Percentiles rank a stretch among this genome's conserved stretches.
Evolutionary conservation across 2,329 filamentous ascomycete genomes (phyloP).

Genomic region (Fusarium sublunatum): DNA sequence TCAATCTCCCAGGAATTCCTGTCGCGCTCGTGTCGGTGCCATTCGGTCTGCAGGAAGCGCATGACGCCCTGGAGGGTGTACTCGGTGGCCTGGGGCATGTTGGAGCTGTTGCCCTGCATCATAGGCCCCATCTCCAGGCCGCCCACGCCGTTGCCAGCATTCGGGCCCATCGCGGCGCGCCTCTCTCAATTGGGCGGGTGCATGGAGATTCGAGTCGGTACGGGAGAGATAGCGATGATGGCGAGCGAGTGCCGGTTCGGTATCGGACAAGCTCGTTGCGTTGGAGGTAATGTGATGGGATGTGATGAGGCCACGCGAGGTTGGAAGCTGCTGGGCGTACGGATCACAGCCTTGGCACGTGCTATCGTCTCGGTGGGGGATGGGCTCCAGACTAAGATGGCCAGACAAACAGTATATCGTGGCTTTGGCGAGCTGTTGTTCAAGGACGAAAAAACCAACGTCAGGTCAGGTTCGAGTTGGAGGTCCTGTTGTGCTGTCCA

Average conservation of each 20-base stretch:
- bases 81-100: conserved; percentile 69
- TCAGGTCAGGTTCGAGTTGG: conserved; percentile 20
- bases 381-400: background rate
- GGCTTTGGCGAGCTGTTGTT: background rate
- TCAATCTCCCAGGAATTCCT: conserved; percentile 99
- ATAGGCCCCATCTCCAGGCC: conserved; percentile 59
- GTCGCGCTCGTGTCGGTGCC: conserved; percentile 97
- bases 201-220: conserved; percentile 51
- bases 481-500: conserved; percentile 37
- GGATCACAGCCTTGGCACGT: conserved; percentile 32
- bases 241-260: conserved; percentile 35
- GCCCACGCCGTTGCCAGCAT: conserved; percentile 59
- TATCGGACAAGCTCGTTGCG: conserved; percentile 40
- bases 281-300: conserved; percentile 25
- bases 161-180: conserved; percentile 57
- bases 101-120: conserved; percentile 60
- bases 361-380: conserved; percentile 10
- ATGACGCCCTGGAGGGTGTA: conserved; percentile 83
- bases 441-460: conserved; percentile 13
- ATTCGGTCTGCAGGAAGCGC: conserved; percentile 99
- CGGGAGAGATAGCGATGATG: conserved; percentile 31
- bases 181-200: conserved; percentile 50
- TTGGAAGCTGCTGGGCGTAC: conserved; percentile 27
- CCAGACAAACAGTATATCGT: conserved; percentile 14
- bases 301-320: conserved; percentile 17